Evolutionary conservation across 352 stramenopile genomes (phyloP), one percentile per base, ranked within the genome.

Genomic region (Phytophthora melonis): DNA sequence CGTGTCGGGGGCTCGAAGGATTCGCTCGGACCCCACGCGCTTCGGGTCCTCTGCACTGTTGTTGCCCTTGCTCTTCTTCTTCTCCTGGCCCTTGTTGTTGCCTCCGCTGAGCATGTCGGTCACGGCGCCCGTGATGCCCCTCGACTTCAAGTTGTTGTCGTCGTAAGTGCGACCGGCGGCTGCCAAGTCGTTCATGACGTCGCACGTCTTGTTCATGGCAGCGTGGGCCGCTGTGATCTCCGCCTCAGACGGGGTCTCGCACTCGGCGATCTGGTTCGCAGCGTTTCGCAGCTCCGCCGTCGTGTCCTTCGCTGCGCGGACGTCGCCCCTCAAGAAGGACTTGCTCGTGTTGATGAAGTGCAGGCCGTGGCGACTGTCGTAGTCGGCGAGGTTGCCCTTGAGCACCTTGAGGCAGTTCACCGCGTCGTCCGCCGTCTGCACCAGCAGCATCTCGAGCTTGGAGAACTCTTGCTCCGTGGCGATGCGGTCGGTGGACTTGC

Each of bases 1-100:
- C 13, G 59, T 66, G 30, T 66, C 59, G n/a, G 59, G 59, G 27
- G 59, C 45, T 68, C 69, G 63, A 27, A 76, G 63, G 54, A 72
- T 68, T 39, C 68, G 56, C 47, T 68, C 56, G 3, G 69, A 76
- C 18, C 58, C 63, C 50, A 61, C 41, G 4, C 58, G 56, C 45
- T 66, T 47, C 3, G 21, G 41, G 21, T 21, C 14, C 14, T 49
- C 2, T 4, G 13, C 19, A 36, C 5, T 5, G 11, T 49, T 27
- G 4, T 23, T 13, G 7, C 19, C 27, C 34, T 60, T 19, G 18
- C 2, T 30, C 21, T 53, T 52, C 10, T 66, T 18, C 19, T 59
- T 66, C 7, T 32, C 14, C 30, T 10, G 7, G 32, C 14, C 13
- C 19, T 60, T 54, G 18, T 66, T 66, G 34, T 41, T 41, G 16